These are phyloP conservation scores for Cyberlindnera xishuangbannaensis DNA, from an alignment of 805 yeast species.

Conservation along the genomic window DNA sequence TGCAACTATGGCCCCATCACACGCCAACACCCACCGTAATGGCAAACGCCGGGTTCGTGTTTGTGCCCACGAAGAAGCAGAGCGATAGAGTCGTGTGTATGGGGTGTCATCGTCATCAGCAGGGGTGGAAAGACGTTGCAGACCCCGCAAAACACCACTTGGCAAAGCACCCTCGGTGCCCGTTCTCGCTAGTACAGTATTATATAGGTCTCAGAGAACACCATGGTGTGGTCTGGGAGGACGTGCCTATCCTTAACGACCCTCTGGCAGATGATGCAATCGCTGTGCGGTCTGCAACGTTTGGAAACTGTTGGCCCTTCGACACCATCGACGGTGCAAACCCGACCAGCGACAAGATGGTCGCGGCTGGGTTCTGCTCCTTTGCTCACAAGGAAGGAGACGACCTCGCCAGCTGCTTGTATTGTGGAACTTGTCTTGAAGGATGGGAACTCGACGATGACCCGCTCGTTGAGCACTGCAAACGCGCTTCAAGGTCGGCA, in stretches of 20 bases:
- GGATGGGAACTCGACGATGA: slow-evolving; percentile 71
- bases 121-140: slow-evolving; percentile 53
- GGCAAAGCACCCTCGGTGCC: slow-evolving; percentile 28
- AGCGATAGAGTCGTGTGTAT: slow-evolving; percentile 54
- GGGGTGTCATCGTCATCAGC: slow-evolving; percentile 46
- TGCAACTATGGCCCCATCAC: slow-evolving; percentile 23
- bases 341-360: slow-evolving; percentile 38
- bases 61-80: slow-evolving; percentile 45
- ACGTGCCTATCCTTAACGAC: slow-evolving; percentile 25
- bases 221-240: slow-evolving; percentile 17
- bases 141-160: slow-evolving; percentile 46
- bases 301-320: slow-evolving; percentile 42
- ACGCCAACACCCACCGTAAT: slow-evolving; percentile 30
- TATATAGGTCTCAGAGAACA: slow-evolving; percentile 21
- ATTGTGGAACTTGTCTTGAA: slow-evolving; percentile 57
- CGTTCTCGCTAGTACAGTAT: slow-evolving; percentile 23
- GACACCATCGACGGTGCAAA: slow-evolving; percentile 32
- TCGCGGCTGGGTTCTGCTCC: slow-evolving; percentile 61
- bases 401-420: slow-evolving; percentile 56
- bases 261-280: slow-evolving; percentile 30
- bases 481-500: slow-evolving; percentile 33
- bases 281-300: slow-evolving; percentile 34
- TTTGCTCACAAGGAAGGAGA: slow-evolving; percentile 42
- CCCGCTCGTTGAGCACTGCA: slow-evolving; percentile 54
- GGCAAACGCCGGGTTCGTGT: slow-evolving; percentile 60